Base-by-base conservation (phyloP, 768 basidiomycete genomes). In the Lactarius psammicola region DNA sequence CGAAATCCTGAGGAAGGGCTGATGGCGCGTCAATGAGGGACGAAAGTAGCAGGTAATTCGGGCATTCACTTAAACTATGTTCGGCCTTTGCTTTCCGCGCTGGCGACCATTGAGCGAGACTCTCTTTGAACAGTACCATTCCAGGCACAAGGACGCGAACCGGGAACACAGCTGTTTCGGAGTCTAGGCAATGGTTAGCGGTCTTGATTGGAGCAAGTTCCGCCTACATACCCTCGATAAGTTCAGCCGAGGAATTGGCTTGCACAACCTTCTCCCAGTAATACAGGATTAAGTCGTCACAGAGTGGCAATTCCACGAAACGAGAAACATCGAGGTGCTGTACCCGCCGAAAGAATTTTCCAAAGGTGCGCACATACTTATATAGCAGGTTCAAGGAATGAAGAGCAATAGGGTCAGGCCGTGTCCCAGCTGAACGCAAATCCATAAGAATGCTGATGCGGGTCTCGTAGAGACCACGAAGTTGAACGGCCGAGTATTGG, bases 71-170 rank as follows among this genome's bases (percentile, higher is more conserved):
- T 67, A 84, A 84, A 69, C 81, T 79, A 67, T 88, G 90, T 33
- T 79, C 74, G 4, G 79, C 79, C 2, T 87, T 88, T 68, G 84
- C 82, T 71, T 84, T 85, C 63, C 84, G 82, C 23, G 79, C 74
- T 3, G 88, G 86, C 0, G 87, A 82, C 91, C 92, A 94, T 72
- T 87, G 88, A 10, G 85, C 81, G 28, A 94, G 80, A 68, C 84
- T 90, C 64, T 93, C 92, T 70, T 89, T 92, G 78, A 94, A 94
- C 10, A 94, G 77, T 7, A 90, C 88, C 86, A 94, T 88, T 3
- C 88, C 89, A 72, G 93, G 92, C 0, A 94, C 89, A 64, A 94
- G 78, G 71, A 90, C 86, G 13, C 88, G 85, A 28, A 90, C 80
- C n/a, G 93, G 92, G 72, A 87, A 93, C 2, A 87, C 74, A 2